These are phyloP conservation scores for Hypericum perforatum DNA, from an alignment of 345 rosid species.

Conservation along the genomic window DNA sequence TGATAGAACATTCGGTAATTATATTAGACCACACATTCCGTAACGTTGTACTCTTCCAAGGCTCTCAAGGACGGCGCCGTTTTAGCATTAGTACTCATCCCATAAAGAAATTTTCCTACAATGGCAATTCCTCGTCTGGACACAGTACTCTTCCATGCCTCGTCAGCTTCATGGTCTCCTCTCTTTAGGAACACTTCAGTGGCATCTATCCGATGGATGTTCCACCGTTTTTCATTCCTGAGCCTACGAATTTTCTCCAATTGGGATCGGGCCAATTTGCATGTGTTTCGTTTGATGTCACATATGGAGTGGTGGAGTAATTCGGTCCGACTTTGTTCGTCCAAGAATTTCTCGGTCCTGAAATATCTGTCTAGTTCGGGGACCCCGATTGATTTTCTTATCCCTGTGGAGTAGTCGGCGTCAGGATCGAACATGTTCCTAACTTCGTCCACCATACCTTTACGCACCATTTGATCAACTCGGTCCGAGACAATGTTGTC, in stretches of 20 bases:
- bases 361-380: conserved; percentile 59
- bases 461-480: conserved; percentile 60
- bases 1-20: no score
- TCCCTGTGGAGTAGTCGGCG: conserved; percentile 32
- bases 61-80: conserved; percentile 5
- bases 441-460: conserved; percentile 67
- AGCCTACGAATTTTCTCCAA: conserved; percentile 50
- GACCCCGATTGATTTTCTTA: conserved; percentile 60
- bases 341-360: conserved; percentile 29
- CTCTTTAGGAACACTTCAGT: conserved; percentile 39
- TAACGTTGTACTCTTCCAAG: conserved; percentile 12
- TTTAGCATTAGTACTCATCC: neutral
- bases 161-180: conserved; percentile 32
- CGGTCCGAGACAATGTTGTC: conserved; percentile 36
- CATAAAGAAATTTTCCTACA: conserved; percentile 44
- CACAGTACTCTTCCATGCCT: conserved; percentile 60
- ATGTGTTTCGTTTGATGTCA: conserved; percentile 45
- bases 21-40: no score
- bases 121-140: conserved; percentile 42
- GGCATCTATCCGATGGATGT: conserved; percentile 54
- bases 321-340: conserved; percentile 9
- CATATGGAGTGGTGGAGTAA: conserved; percentile 40
- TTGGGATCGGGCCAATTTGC: conserved; percentile 47
- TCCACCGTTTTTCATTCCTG: conserved; percentile 46
- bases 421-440: conserved; percentile 33